Base-by-base conservation (phyloP, 2,329 filamentous ascomycete species). In the Talaromyces funiculosus region DNA sequence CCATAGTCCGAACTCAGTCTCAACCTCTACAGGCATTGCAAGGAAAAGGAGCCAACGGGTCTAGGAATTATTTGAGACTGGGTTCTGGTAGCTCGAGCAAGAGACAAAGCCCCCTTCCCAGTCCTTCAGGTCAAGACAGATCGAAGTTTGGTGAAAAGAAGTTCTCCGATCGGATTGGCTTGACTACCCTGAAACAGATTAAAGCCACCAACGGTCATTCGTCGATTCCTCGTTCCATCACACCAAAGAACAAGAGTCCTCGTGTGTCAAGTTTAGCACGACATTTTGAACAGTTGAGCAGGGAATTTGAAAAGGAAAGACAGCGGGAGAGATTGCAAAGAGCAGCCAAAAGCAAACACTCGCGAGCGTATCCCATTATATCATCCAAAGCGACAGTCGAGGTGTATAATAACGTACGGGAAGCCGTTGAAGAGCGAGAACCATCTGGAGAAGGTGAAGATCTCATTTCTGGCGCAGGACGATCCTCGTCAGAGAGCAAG, bases 321-420 rank as follows among this genome's bases (percentile, higher is more conserved):
- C 84, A 95, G 66, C 88, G 90, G 53, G 93, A 97, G 72, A 86
- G 90, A 65, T 88, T 88, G 68, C 89, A 92, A 72, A 69, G 90
- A 62, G 90, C 90, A 26, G 89, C 90, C 49, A 91, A 87, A 69
- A 86, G 89, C 70, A 83, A 85, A 45, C 84, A 86, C 72, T 90
- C 90, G 14, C 85, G 92, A 63, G 90, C 91, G 0, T 93, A 93
- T 71, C 93, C 94, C 20, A 85, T 94, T 65, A 90, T 92, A 42
- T 92, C 91, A 18, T 95, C 93, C n/a, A 94, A 92, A 68, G 92
- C 94, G 6, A 93, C 95, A 62, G 92, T 99, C 16, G 90, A 97
- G 73, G 92, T 99, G 8, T 99, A 97, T 72, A 89, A 90, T 66
- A 91, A 96, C 72, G 90, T 96, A 4, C 88, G 92, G 61, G 92